phyloP scores from a whole-genome alignment of 805 yeast species.

The Candida odintsovae region DNA sequence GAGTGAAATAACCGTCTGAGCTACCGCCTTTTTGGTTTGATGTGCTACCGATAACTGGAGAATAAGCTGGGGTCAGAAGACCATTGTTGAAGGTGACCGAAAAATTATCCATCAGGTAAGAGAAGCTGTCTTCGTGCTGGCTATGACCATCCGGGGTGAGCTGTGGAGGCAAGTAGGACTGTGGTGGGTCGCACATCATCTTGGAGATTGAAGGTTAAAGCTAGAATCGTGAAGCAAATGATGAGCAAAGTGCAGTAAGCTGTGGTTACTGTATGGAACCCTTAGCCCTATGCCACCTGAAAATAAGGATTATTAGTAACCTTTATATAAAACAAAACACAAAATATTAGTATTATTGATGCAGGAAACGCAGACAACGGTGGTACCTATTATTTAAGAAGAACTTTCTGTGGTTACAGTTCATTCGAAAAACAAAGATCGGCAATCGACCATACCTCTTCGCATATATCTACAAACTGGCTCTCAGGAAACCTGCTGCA shows the following conservation, averaged over 20 bases:
- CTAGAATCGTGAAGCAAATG: not conserved
- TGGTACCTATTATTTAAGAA: not conserved
- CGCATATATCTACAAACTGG: no score
- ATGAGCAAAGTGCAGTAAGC: not conserved
- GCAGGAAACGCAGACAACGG: not conserved
- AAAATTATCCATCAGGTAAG: not conserved
- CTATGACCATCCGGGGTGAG: not conserved
- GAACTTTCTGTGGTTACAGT: not conserved
- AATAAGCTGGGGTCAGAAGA: not conserved
- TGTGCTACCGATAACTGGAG: not conserved
- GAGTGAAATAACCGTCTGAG: not conserved
- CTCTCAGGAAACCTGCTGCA: no score
- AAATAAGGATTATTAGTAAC: not conserved
- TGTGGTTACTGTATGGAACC: not conserved
- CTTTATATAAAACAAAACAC: not conserved
- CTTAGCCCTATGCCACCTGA: not conserved
- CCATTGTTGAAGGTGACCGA: not conserved
- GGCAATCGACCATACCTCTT: not conserved
- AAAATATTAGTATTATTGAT: not conserved
- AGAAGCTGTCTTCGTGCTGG: not conserved
- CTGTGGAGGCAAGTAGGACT: not conserved
- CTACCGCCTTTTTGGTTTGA: not conserved
- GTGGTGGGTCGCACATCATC: not conserved
- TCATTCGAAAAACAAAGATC: not conserved
- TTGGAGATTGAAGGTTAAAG: not conserved